phyloP scores from a whole-genome alignment of 2,329 filamentous ascomycete species.

The Furcasterigmium furcatum region DNA sequence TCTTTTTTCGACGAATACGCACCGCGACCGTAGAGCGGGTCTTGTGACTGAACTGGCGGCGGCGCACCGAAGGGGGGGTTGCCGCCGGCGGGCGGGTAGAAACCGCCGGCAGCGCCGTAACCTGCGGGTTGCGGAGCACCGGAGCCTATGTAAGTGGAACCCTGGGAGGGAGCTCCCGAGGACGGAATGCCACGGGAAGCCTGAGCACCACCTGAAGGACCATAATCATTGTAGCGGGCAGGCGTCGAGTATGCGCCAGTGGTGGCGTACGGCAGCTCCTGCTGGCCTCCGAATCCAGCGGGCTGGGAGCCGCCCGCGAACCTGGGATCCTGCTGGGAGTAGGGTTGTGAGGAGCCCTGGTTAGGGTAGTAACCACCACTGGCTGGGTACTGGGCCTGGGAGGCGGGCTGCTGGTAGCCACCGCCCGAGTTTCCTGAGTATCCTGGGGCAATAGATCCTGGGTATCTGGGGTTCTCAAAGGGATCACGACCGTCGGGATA shows the following conservation, averaged over 20 bases:
- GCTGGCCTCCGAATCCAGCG: constrained; percentile 6
- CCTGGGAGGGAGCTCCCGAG: constrained; percentile 8
- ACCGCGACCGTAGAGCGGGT: constrained; percentile 59
- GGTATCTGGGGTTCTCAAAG: constrained; percentile 43
- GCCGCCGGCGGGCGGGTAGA: constrained; percentile 17
- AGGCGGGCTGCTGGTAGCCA: constrained; percentile 4
- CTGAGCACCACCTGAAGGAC: constrained; percentile 7
- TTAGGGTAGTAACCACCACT: constrained; percentile 14
- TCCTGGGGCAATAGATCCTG: constrained; percentile 45
- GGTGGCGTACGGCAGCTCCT: constrained; percentile 9
- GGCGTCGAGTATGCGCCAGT: constrained; percentile 7
- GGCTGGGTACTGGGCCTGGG: constrained; percentile 20
- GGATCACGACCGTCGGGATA: constrained; percentile 32
- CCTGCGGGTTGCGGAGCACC: constrained; percentile 4
- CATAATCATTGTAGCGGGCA: constrained; percentile 6
- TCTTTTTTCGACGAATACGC: constrained; percentile 37
- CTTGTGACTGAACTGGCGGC: constrained; percentile 35
- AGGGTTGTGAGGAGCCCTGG: constrained; percentile 8
- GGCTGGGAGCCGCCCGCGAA: constrained; percentile 11
- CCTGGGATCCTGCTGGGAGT: constrained; percentile 11
- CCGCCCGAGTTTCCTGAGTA: constrained; percentile 40
- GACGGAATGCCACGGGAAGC: constrained; percentile 8
- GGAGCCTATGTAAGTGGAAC: constrained; percentile 10
- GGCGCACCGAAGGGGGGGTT: constrained; percentile 7
- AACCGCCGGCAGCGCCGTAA: constrained; percentile 13